Evolutionary conservation across 1,284 basidiomycete genomes (phyloP).

Genomic region (Exobasidium rhododendri): DNA sequence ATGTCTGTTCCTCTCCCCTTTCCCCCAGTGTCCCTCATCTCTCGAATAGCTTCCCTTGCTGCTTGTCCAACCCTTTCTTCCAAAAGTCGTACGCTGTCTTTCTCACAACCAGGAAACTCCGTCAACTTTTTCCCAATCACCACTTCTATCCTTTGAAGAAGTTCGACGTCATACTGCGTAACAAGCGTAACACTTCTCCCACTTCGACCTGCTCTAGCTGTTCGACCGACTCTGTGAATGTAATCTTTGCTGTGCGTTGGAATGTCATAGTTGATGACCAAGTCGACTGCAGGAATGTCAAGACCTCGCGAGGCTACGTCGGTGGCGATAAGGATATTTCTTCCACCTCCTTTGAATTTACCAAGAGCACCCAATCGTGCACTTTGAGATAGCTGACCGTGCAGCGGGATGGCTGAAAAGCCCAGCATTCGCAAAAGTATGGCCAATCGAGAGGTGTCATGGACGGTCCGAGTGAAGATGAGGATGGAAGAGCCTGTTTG

Average conservation of each 20-base stretch:
- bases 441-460: slow-evolving; percentile 84
- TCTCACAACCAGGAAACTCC: slow-evolving; percentile 76
- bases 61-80: slow-evolving; percentile 89
- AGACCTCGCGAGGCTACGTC: slow-evolving; percentile 91
- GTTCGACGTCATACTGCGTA: slow-evolving; percentile 97
- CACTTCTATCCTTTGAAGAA: slow-evolving; percentile 77
- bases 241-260: slow-evolving; percentile 99
- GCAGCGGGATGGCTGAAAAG: slow-evolving; percentile 91
- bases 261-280: slow-evolving; percentile 97
- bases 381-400: slow-evolving; percentile 91
- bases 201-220: slow-evolving; percentile 89
- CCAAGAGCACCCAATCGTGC: slow-evolving; percentile 87
- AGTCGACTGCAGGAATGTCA: slow-evolving; percentile 92
- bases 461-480: slow-evolving; percentile 91
- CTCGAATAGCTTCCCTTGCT: slow-evolving; percentile 73
- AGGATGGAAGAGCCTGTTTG: slow-evolving; percentile 90
- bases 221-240: slow-evolving; percentile 95
- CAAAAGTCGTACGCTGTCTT: slow-evolving; percentile 82
- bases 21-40: slow-evolving; percentile 57
- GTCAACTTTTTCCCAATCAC: slow-evolving; percentile 91
- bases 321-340: slow-evolving; percentile 87
- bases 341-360: slow-evolving; percentile 94
- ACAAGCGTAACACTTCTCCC: slow-evolving; percentile 95
- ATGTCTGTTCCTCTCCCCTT: slow-evolving; percentile 40
- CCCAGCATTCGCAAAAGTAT: slow-evolving; percentile 86